Base-by-base conservation (phyloP, 2,329 filamentous ascomycete genomes). In the Epichloe glyceriae region DNA sequence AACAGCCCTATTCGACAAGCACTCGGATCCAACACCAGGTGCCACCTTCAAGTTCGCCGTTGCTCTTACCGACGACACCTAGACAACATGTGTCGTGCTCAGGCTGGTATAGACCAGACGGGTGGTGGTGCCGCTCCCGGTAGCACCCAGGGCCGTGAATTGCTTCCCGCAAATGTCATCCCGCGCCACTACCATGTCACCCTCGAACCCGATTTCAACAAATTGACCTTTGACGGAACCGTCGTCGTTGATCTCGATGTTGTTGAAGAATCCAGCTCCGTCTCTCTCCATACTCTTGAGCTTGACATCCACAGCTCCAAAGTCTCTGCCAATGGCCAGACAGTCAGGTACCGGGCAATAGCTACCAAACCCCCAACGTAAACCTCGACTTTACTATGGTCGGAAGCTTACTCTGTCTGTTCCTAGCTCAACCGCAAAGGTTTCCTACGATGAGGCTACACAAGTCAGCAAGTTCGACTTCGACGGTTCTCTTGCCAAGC, bases 151-250 rank as follows among this genome's bases (percentile, higher is more conserved):
- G 60, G 57, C 39, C 83, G 91, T 61, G 86, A 95, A 73, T 84
- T 97, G 57, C 77, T 97, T 60, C 93, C 91, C 49, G 82, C 83
- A 69, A 95, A 96, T 64, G 88, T 96, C 62, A 85, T 91, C 67
- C 90, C 91, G n/a, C 71, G 77, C 39, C 89, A 97, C 72, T 97
- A 97, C 70, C 82, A 95, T 67, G 71, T 97, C 60, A 93, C 87
- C 1, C 76, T 97, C 55, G 93, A 97, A 72, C 89, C 91, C 50
- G 81, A 96, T 72, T 86, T 97, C 60, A 78, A 86, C 60, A 89
- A 85, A 57, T 88, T 93, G 69, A 88, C 82, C 56, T 97, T 91
- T 65, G 79, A 91, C 53, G 91, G 91, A 57, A 84, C 77, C 11
- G 89, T 76, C 49, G 70, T 82, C 52, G 90, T 97, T 62, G 88